A percentile compares a stretch with the other conserved stretches of the same genome.
Conservation (phyloP, 78 protist species). For the Goniomonas avonlea region DNA sequence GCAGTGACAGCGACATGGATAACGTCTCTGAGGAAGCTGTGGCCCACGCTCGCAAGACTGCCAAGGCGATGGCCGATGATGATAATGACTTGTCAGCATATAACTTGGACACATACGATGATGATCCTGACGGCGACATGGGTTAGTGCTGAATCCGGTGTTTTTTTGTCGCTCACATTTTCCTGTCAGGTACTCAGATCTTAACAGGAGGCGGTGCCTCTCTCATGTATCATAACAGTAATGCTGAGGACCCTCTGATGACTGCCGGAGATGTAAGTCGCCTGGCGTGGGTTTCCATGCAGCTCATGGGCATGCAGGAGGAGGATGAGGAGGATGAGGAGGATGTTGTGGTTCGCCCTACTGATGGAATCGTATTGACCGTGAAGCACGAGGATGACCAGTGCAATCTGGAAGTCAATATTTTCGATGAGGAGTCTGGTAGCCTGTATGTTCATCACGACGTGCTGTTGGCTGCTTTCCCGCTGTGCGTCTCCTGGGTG, state of each 20-base stretch:
- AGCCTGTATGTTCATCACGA: slow-evolving; percentile 14
- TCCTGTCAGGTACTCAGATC: too few relatives aligned
- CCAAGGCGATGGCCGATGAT: not conserved
- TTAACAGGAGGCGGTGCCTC: too few relatives aligned
- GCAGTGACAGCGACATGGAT: not conserved
- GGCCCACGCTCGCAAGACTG: not conserved
- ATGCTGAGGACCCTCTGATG: not conserved
- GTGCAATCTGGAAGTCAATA: slow-evolving; percentile 7
- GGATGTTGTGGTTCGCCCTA: not conserved
- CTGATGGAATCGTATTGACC: not conserved
- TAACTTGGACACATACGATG: slow-evolving; percentile 1
- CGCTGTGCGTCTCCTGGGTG: slow-evolving; percentile 11
- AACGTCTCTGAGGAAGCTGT: not conserved
- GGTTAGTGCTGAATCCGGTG: not conserved
- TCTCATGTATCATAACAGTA: too few relatives aligned
- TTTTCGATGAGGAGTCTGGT: not conserved
- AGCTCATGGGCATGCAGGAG: too few relatives aligned
- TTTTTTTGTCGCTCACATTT: too few relatives aligned
- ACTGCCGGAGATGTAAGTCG: slow-evolving; percentile 12
- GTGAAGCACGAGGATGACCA: not conserved
- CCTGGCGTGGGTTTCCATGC: too few relatives aligned
- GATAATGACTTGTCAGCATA: not conserved
- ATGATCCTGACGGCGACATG: not conserved
- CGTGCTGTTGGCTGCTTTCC: slow-evolving; percentile 9
- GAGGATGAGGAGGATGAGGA: not conserved